Evolutionary conservation across 2,329 filamentous ascomycete genomes (phyloP).

Genomic region (Lachnellula arida): DNA sequence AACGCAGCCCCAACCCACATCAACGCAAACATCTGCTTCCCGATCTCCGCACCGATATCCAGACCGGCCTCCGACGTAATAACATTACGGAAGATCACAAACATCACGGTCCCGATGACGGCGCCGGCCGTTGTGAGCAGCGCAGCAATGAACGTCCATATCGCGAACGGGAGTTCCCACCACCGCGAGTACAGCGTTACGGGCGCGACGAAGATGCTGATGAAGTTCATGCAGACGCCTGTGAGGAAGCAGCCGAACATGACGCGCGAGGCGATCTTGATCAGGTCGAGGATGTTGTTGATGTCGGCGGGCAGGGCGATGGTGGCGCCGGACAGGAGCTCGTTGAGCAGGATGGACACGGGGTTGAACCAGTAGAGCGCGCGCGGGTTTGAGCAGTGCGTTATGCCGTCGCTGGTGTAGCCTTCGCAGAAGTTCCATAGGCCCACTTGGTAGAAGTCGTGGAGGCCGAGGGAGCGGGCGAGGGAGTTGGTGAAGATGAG

Average conservation of each 20-base stretch:
- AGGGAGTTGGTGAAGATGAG: slow-evolving; percentile 86
- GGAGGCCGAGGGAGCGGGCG: slow-evolving; percentile 77
- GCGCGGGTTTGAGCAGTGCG: slow-evolving; percentile 65
- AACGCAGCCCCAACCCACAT: slow-evolving; percentile 79
- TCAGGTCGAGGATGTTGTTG: slow-evolving; percentile 66
- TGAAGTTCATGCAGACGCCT: slow-evolving; percentile 62
- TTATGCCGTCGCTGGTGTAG: slow-evolving; percentile 69
- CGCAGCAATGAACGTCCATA: slow-evolving; percentile 63
- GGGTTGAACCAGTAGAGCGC: slow-evolving; percentile 89
- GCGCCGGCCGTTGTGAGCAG: slow-evolving; percentile 65
- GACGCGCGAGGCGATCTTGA: slow-evolving; percentile 69
- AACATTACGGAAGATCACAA: slow-evolving; percentile 73
- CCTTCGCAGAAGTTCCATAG: slow-evolving; percentile 92
- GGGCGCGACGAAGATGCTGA: slow-evolving; percentile 64
- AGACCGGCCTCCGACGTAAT: slow-evolving; percentile 66
- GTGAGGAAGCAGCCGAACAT: slow-evolving; percentile 89
- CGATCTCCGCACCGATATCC: slow-evolving; percentile 69
- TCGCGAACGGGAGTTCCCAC: slow-evolving; percentile 61
- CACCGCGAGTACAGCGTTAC: slow-evolving; percentile 40
- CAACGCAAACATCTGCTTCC: slow-evolving; percentile 72
- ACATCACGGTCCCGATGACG: slow-evolving; percentile 77
- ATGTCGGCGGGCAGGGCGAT: slow-evolving; percentile 76
- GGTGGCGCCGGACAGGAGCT: slow-evolving; percentile 76
- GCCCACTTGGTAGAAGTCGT: slow-evolving; percentile 92
- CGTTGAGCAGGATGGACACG: slow-evolving; percentile 70